Evolutionary conservation across 1,139 yeast species (phyloP).

Genomic region (Suhomyces bolitotheri): DNA sequence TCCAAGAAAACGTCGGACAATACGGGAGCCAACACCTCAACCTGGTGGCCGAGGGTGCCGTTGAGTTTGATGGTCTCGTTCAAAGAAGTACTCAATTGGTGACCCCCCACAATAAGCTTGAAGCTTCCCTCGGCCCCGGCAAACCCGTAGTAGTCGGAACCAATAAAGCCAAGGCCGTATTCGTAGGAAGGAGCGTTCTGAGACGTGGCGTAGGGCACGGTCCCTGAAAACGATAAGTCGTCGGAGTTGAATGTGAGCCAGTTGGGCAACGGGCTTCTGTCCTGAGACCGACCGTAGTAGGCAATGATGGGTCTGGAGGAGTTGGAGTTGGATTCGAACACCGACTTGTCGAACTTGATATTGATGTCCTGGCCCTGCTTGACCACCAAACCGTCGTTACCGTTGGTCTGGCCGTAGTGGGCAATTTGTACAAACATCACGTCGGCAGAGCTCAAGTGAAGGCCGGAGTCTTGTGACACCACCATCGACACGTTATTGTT

Average conservation of each 20-base stretch:
- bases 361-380: conserved; percentile 66
- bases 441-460: conserved; percentile 40
- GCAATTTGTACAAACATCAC: conserved; percentile 53
- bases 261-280: conserved; percentile 85
- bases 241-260: conserved; percentile 76
- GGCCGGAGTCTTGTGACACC: conserved; percentile 56
- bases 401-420: conserved; percentile 67
- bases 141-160: conserved; percentile 74
- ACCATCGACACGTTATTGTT: conserved; percentile 56
- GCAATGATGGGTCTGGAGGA: conserved; percentile 52
- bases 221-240: conserved; percentile 74
- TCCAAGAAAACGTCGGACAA: conserved; percentile 61
- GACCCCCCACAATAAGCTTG: conserved; percentile 82
- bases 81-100: conserved; percentile 66
- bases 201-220: conserved; percentile 84
- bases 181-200: conserved; percentile 81
- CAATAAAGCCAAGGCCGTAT: conserved; percentile 74
- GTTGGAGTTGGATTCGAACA: conserved; percentile 51
- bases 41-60: conserved; percentile 61
- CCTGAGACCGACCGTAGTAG: conserved; percentile 81
- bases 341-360: conserved; percentile 58
- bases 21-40: conserved; percentile 61
- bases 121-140: conserved; percentile 73
- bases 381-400: conserved; percentile 70
- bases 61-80: conserved; percentile 56